Evolutionary conservation across 257 asterid genomes (phyloP), one percentile per base, ranked within the genome.

Genomic region (Cinchona pubescens): DNA sequence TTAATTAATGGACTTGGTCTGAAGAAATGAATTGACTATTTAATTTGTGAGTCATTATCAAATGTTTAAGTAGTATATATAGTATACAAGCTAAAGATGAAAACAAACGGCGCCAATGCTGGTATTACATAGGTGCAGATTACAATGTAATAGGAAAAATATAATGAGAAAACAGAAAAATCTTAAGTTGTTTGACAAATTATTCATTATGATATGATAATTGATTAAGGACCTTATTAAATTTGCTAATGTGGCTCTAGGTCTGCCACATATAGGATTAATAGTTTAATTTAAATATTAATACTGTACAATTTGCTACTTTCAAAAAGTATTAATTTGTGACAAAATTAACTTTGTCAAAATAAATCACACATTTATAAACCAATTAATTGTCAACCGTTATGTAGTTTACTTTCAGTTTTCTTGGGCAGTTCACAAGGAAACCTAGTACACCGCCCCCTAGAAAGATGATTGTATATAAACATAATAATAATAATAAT

Each of bases 351-450:
- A n/a, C 21, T 37, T 21, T 51, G 60, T 60, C 69, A 63, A 62
- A 48, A 5, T 34, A 59, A 72, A 25, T 53, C 14, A 7, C 21
- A 5, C 7, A 14, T 42, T 42, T 29, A 45, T 10, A 12, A n/a
- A 25, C 0, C 2, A 40, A 71, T 34, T 59, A 70, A 53, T 46
- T 13, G 86, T 84, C 87, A 79, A 83, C 77, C 42, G 45, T 38
- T 55, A 55, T 63, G 37, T 42, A 9, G 75, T 67, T 61, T 55
- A 67, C 62, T 71, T 83, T 75, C 83, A 75, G 83, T 83, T 75
- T 80, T 78, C 77, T 80, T 75, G 87, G 82, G 81, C 85, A 83
- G 83, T 83, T 75, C 79, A 78, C 81, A 65, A 6, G 19, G 25
- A 74, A 61, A 63, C 55, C 56, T 32, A 51, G 10, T 30, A 42